A percentile compares a stretch with the other conserved stretches of the same genome.
Conservation (phyloP, 495 filamentous ascomycete species). For the Xylaria palmicola region DNA sequence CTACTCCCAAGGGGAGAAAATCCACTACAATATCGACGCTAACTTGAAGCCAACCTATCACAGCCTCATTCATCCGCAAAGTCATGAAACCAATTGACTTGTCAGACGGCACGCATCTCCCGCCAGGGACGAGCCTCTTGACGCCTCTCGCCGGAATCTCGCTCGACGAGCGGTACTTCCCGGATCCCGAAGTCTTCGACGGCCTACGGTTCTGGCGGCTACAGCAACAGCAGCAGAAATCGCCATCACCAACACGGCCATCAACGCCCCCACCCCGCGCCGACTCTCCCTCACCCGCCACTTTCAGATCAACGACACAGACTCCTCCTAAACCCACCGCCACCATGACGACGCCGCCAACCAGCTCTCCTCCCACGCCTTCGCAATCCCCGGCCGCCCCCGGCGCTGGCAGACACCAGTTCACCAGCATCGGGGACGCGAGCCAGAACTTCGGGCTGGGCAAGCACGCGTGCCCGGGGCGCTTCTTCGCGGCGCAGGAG, state of each 20-base stretch:
- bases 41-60: slow-evolving; percentile 1
- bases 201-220: slow-evolving; percentile 52
- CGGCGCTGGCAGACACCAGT: slow-evolving; percentile 36
- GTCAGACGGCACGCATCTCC: slow-evolving; percentile 44
- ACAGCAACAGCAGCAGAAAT: slow-evolving; percentile 31
- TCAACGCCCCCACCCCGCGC: neutral
- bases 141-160: slow-evolving; percentile 36
- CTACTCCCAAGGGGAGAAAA: neutral
- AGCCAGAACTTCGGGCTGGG: slow-evolving; percentile 54
- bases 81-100: slow-evolving; percentile 39
- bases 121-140: slow-evolving; percentile 36
- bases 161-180: slow-evolving; percentile 32
- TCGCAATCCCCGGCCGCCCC: neutral
- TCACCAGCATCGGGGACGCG: slow-evolving; percentile 41
- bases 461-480: slow-evolving; percentile 53
- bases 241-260: neutral
- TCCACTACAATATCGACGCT: neutral
- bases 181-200: slow-evolving; percentile 50
- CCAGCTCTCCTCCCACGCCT: too few species aligned
- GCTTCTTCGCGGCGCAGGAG: slow-evolving; percentile 54
- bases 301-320: neutral
- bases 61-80: slow-evolving; percentile 45
- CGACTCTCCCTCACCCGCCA: slow-evolving; percentile 14
- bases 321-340: neutral
- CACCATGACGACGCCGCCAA: neutral